Conservation (phyloP, 148 eudicot genomes). For the Hydrangea macrophylla region DNA sequence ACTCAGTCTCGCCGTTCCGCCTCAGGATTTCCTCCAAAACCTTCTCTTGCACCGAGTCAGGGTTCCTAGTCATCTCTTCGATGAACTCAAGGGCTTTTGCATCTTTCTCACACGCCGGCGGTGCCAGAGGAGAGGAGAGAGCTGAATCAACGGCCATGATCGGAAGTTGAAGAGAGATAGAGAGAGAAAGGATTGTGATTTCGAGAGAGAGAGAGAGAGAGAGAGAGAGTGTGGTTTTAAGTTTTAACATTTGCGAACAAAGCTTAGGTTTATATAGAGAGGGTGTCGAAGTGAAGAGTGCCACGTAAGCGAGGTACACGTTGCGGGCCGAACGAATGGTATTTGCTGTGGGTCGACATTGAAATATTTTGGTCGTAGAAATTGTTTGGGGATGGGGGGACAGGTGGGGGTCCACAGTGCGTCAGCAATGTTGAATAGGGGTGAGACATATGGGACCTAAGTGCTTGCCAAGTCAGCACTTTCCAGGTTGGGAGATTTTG, state of each 20-base stretch:
- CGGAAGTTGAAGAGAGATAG: not conserved
- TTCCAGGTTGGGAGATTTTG: conserved; percentile 17
- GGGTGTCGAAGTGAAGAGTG: not conserved
- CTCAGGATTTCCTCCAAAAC: conserved; percentile 58
- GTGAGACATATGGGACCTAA: conserved; percentile 40
- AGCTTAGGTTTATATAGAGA: conserved; percentile 30
- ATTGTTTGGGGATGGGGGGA: not conserved
- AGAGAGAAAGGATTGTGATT: too few relatives aligned
- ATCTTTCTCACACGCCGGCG: conserved; percentile 33
- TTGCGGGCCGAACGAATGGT: conserved; percentile 5
- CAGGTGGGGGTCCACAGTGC: not conserved
- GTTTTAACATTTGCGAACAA: not conserved
- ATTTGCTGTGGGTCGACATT: conserved; percentile 7
- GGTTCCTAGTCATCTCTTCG: conserved; percentile 47
- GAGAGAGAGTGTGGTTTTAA: not conserved
- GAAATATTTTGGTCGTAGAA: conserved; percentile 3
- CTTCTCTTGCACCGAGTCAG: conserved; percentile 42
- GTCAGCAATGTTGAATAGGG: not conserved
- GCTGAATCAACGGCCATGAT: conserved; percentile 23
- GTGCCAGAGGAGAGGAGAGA: conserved; percentile 17
- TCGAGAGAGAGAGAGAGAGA: too few relatives aligned
- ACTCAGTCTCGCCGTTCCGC: conserved; percentile 55
- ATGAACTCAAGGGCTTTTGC: conserved; percentile 43
- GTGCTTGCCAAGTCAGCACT: conserved; percentile 17
- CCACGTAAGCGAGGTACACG: not conserved